Evolutionary conservation across 495 filamentous ascomycete genomes (phyloP).

Genomic region (Aspergillus carlsbadensis): DNA sequence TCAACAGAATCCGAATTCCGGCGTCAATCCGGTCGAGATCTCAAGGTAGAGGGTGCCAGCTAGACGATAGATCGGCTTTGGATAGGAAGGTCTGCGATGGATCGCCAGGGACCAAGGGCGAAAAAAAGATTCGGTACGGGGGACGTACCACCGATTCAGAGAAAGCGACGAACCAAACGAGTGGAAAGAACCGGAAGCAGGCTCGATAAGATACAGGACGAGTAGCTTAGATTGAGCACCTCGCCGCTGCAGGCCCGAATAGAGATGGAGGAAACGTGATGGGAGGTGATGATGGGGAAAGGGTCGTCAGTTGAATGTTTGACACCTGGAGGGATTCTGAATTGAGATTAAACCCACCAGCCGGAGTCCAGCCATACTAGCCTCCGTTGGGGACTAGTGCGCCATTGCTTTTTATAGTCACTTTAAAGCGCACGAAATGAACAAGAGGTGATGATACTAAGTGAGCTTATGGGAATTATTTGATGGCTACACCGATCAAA

Average conservation of each 20-base stretch:
- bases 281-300: conserved; percentile 2
- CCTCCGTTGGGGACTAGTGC: conserved; percentile 16
- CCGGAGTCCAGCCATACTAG: conserved; percentile 17
- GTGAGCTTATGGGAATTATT: no score
- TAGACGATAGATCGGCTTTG: conserved; percentile 1
- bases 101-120: conserved; percentile 6
- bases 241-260: neutral
- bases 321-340: conserved; percentile 14
- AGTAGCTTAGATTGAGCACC: neutral
- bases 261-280: neutral
- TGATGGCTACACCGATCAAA: no score
- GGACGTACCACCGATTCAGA: conserved; percentile 5
- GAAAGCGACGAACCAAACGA: conserved; percentile 17
- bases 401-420: conserved; percentile 18
- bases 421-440: neutral
- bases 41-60: neutral
- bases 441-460: neutral
- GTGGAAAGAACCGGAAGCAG: conserved; percentile 16
- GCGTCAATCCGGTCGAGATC: neutral
- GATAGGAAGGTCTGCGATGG: conserved; percentile 11
- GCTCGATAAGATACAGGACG: conserved; percentile 10
- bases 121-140: conserved; percentile 14
- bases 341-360: conserved; percentile 13
- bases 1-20: neutral
- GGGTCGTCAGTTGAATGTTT: conserved; percentile 11